These are phyloP conservation scores for Peronospora destructor DNA, from an alignment of 352 stramenopile species.

Conservation along the genomic window DNA sequence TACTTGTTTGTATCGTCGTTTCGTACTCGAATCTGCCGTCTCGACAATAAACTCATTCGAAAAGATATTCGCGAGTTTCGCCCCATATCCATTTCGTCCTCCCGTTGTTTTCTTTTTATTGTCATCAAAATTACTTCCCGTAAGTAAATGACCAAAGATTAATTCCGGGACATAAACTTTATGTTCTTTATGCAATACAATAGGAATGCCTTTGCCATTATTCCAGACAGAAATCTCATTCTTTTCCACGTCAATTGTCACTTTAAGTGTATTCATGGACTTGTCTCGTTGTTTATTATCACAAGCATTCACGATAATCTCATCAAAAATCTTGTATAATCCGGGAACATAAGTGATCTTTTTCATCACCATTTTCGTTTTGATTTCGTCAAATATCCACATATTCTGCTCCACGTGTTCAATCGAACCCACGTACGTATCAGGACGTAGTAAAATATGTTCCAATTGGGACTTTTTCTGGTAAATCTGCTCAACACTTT, in stretches of 20 bases:
- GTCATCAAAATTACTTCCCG: constrained; percentile 97
- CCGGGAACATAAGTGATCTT: constrained; percentile 94
- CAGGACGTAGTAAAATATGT: constrained; percentile 95
- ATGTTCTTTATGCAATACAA: constrained; percentile 95
- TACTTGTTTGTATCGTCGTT: constrained; percentile 91
- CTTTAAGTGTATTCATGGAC: constrained; percentile 90
- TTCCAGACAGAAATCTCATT: constrained; percentile 96
- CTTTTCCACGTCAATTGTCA: constrained; percentile 89
- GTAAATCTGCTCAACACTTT: constrained; percentile 90
- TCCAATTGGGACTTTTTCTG: constrained; percentile 97
- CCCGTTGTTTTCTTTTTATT: constrained; percentile 93
- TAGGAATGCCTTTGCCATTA: constrained; percentile 95
- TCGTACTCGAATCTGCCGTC: constrained; percentile 90
- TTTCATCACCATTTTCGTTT: constrained; percentile 88
- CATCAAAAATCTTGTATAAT: constrained; percentile 99
- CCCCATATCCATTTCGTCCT: constrained; percentile 96
- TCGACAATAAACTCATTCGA: constrained; percentile 98
- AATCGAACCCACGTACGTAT: constrained; percentile 97
- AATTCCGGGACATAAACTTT: constrained; percentile 97
- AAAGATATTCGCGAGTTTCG: constrained; percentile 99
- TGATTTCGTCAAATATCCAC: constrained; percentile 89
- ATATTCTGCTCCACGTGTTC: constrained; percentile 89
- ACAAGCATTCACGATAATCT: constrained; percentile 99
- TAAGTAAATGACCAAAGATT: constrained; percentile 97
- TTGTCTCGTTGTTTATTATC: constrained; percentile 99